Base-by-base conservation (phyloP, 345 rosid genomes). In the Eucalyptus polybractea region DNA sequence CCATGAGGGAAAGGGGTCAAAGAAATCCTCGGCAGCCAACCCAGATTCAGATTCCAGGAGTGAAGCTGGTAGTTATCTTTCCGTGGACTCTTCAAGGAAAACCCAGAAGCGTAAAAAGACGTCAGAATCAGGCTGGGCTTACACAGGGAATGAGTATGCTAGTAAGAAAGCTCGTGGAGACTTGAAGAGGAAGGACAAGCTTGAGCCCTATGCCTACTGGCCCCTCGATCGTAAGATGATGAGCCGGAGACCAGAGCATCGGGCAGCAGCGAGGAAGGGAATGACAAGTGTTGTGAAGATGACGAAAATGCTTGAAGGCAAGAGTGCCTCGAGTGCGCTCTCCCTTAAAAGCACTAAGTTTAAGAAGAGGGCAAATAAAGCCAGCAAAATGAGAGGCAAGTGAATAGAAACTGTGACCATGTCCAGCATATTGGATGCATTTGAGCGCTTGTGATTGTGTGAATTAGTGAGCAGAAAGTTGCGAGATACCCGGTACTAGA, bases 161-260 rank as follows among this genome's bases (percentile, higher is more conserved):
- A 97, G 95, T 94, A 98, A 95, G 93, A 98, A 97, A 92, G 99
- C 97, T 25, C 93, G 95, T 58, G 99, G 99, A 3, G 99, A 98
- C 89, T 91, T 98, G 58, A 95, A 91, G 92, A 95, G 93, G 95
- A 98, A 97, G 92, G 99, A 94, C 72, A 98, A 97, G 92, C 95
- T 98, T 27, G 99, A 96, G 90, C 99, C 99, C 1, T 97, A 96
- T 89, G 99, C 99, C 0, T 98, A 97, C 89, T 98, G 99, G 99
- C 99, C 99, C 7, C 95, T 98, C 15, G 99, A 98, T 90, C 95
- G 99, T 16, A 98, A 97, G 94, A 96, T 98, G 99, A 96, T 97
- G 96, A 97, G 99, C 90, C 95, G 96, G 65, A 95, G 97, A 89
- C 96, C 99, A 5, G 96, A 97, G 90, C 99, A 97, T 88, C 93